These are phyloP conservation scores for Leucosporidium creatinivorum DNA, from an alignment of 768 basidiomycete species.

Conservation along the genomic window DNA sequence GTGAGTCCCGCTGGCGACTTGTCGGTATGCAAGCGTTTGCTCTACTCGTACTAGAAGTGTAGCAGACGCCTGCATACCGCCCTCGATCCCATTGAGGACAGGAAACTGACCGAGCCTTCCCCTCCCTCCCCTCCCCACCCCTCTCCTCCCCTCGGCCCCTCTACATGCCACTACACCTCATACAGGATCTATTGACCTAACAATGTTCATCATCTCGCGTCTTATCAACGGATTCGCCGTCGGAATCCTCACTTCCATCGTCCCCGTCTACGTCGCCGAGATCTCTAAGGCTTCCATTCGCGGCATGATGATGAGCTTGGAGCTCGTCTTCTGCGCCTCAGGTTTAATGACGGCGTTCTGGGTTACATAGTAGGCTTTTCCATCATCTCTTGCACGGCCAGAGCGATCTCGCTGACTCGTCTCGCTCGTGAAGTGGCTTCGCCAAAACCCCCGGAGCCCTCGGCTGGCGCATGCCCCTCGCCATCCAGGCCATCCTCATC, in stretches of 20 bases:
- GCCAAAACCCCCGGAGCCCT: background rate
- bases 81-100: too few species aligned
- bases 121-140: too few species aligned
- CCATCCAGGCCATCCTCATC: conserved; percentile 30
- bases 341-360: conserved; percentile 36
- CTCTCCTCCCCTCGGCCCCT: too few species aligned
- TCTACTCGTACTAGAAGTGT: too few species aligned
- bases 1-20: background rate
- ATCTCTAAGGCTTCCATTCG: conserved; percentile 30
- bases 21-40: too few species aligned
- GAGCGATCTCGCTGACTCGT: too few species aligned
- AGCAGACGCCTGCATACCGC: too few species aligned
- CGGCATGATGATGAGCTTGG: conserved; percentile 21
- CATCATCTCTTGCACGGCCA: too few species aligned
- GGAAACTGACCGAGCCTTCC: too few species aligned
- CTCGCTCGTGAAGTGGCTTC: background rate
- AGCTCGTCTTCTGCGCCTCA: conserved; percentile 28
- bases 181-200: conserved; percentile 23
- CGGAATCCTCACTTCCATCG: conserved; percentile 34
- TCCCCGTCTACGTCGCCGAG: conserved; percentile 24
- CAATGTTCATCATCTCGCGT: conserved; percentile 28
- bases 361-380: conserved; percentile 11
- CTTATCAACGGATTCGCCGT: conserved; percentile 36
- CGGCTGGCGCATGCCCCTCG: conserved; percentile 28
- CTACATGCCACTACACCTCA: too few species aligned